Conservation (phyloP, 139 green algal species). For the Closterium sp. region DNA sequence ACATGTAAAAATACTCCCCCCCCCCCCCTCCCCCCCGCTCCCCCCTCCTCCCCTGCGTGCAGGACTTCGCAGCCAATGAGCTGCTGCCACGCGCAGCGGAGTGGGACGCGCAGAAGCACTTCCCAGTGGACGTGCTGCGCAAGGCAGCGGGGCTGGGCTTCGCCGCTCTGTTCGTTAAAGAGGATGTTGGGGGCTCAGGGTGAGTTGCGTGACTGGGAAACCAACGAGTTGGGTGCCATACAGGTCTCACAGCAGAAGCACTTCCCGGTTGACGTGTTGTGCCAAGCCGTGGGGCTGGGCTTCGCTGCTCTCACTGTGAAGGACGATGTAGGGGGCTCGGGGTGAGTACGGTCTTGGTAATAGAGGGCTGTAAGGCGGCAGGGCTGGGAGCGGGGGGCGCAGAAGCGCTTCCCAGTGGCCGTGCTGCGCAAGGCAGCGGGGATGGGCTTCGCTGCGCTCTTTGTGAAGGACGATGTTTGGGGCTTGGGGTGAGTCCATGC, state of each 20-base stretch:
- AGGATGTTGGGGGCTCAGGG: constrained; percentile 55
- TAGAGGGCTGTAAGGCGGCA: too few relatives aligned
- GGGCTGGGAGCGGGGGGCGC: constrained; percentile 58
- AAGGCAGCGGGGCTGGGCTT: constrained; percentile 72
- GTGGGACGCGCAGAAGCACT: constrained; percentile 70
- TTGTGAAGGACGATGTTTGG: constrained; percentile 56
- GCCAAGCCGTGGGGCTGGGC: constrained; percentile 64
- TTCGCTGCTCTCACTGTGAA: constrained; percentile 69
- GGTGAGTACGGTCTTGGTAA: constrained; percentile 18
- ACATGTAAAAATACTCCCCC: background rate
- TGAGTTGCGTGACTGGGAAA: background rate
- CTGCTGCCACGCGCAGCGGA: constrained; percentile 39
- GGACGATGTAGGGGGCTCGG: constrained; percentile 53
- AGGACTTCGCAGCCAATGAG: constrained; percentile 50
- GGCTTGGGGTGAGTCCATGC: constrained; percentile 31
- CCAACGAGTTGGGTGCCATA: too few relatives aligned
- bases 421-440: constrained; percentile 60
- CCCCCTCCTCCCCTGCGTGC: background rate
- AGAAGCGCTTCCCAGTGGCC: constrained; percentile 68
- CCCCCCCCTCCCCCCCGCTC: background rate
- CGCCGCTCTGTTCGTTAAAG: constrained; percentile 62
- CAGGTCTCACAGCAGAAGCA: constrained; percentile 49
- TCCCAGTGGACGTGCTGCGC: constrained; percentile 63
- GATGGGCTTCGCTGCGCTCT: constrained; percentile 74
- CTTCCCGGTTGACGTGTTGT: constrained; percentile 66